Evolutionary conservation across 257 asterid species (phyloP).

Genomic region (Scutellaria barbata): DNA sequence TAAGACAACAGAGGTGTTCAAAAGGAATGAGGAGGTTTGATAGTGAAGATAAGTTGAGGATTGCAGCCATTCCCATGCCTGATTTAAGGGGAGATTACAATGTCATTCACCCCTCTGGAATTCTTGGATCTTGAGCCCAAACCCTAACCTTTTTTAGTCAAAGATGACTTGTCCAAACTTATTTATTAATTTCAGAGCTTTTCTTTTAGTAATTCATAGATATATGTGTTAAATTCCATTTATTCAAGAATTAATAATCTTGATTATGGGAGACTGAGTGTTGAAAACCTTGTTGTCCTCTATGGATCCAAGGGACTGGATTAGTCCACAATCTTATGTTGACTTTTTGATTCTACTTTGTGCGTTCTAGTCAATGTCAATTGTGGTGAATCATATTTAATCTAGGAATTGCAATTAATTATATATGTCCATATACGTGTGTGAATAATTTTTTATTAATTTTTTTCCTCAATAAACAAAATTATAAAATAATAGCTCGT

Average conservation of each 20-base stretch:
- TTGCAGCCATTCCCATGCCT: slow-evolving; percentile 38
- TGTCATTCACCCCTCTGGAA: slow-evolving; percentile 13
- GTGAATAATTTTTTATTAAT: no score
- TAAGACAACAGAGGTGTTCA: no score
- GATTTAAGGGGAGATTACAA: slow-evolving; percentile 31
- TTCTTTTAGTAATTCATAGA: background rate
- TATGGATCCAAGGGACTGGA: background rate
- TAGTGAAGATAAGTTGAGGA: slow-evolving; percentile 33
- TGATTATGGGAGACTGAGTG: background rate
- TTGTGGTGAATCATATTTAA: background rate
- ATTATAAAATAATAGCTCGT: no score
- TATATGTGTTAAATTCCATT: background rate
- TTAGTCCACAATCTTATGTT: background rate
- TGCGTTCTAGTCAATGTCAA: background rate
- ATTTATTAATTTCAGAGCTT: slow-evolving; percentile 39
- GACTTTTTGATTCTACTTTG: background rate
- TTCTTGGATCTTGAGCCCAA: slow-evolving; percentile 51
- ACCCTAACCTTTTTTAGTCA: slow-evolving; percentile 39
- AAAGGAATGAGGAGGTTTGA: no score
- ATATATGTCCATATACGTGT: no score
- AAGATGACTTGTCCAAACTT: slow-evolving; percentile 26
- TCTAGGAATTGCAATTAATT: no score
- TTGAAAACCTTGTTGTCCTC: slow-evolving; percentile 15
- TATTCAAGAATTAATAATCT: background rate
- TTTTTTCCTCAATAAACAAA: no score